Evolutionary conservation across 2,329 filamentous ascomycete species (phyloP), one percentile per base, ranked within the genome.

Genomic region (Aspergillus carbonarius): DNA sequence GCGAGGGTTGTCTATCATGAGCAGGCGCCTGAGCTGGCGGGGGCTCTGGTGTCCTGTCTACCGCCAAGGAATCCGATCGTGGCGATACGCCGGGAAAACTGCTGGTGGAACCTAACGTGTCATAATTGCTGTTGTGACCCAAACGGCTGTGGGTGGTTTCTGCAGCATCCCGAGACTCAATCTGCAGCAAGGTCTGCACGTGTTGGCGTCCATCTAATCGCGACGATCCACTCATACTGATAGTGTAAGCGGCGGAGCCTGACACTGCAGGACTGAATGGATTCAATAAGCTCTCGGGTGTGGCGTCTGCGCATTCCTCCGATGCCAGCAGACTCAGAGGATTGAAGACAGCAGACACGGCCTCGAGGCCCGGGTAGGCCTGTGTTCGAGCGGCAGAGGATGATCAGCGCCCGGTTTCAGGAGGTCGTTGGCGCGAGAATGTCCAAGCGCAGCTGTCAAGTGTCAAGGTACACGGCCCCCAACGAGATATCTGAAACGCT

Each of bases 141-240:
- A 15, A 12, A 5, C 25, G 42, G 23, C 15, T 47, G 42, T 42
- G 23, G 23, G 42, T 51, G 32, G 57, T 54, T 2, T 58, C 58
- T 55, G 57, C 57, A 51, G 46, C 53, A 44, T 63, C 58, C 51
- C 62, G 54, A 46, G 61, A 56, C 60, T 66, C 60, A 48, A 65
- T 54, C 46, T 61, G 68, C 50, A 66, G 65, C 10, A 64, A 53
- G 9, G 55, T 62, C 47, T 66, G 66, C 53, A 64, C 59, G 47
- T 61, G 61, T 51, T 66, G 63, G 25, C 59, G 50, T 30, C 58
- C 55, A 58, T 64, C 61, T 34, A 60, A 20, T 23, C 54, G 56
- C 54, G 57, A 54, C 47, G 56, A 56, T 55, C 55, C 54, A 52
- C 58, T 55, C 58, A 60, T 63, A 20, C 30, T 60, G 57, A 44